Base-by-base conservation (phyloP, 2,329 filamentous ascomycete genomes). In the Cyclaneusma minus region DNA sequence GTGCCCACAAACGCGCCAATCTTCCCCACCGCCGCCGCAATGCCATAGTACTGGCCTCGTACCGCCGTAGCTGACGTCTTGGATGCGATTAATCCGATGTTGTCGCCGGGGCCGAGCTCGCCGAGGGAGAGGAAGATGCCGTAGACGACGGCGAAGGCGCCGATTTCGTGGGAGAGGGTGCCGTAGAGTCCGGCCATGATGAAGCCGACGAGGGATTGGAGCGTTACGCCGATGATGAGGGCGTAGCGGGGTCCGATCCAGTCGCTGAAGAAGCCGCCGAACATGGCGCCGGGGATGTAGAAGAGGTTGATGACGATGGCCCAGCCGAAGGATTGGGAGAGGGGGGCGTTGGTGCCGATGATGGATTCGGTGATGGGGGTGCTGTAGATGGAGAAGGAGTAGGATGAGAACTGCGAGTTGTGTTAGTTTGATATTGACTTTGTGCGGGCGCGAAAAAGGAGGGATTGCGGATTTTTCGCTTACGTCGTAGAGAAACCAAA, bases 11-110 rank as follows among this genome's bases (percentile, higher is more conserved):
- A 93, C 3, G 83, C 85, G 25, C 76, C 76, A 19, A 84, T 65
- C 51, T 84, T 85, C 34, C 80, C 79, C 2, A 71, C 42, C 0
- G 77, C 77, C 0, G 79, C 78, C 0, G 78, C 77, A 22, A 81
- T 63, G 4, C 75, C 71, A 39, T 77, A 76, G 51, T 76, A 77
- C 44, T 80, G 69, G 3, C 84, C 85, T 20, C 84, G 68, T n/a
- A 94, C 75, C 11, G 79, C 77, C 4, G 85, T 93, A 0, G 85
- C 82, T 41, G 74, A 84, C 2, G 81, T 85, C 58, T 93, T 93
- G 24, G 79, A 78, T 0, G 85, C 84, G 16, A 91, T 51, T 1
- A 93, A 64, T 3, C 84, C 84, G 39, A 93, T 92, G 49, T 93
- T 93, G 56, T 93, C 80, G 8, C 85, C 85, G 0, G 85, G 83